Evolutionary conservation across 2,329 filamentous ascomycete genomes (phyloP).

Genomic region (Beauveria sp.): DNA sequence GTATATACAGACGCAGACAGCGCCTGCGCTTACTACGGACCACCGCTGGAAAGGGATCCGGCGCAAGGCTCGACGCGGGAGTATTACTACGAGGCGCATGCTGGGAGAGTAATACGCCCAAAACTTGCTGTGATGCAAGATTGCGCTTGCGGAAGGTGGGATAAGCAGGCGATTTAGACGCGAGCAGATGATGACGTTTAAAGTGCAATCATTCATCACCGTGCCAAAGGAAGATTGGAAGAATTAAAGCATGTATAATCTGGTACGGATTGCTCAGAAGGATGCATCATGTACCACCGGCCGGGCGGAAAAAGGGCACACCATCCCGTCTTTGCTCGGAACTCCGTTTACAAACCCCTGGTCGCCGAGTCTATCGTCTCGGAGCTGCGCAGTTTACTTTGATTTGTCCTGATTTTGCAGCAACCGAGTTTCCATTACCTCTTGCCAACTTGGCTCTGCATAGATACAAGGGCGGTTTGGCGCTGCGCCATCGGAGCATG

Average conservation of each 20-base stretch:
- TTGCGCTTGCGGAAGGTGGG: background rate
- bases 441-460: background rate
- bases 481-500: constrained; percentile 1
- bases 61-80: too few relatives aligned
- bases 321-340: background rate
- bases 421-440: constrained; percentile 8
- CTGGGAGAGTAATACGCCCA: constrained; percentile 6
- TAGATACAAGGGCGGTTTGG: background rate
- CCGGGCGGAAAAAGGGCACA: too few relatives aligned
- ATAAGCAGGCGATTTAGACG: background rate
- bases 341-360: background rate
- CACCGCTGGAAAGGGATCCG: background rate
- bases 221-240: background rate
- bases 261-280: too few relatives aligned
- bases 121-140: background rate
- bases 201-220: background rate
- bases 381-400: background rate
- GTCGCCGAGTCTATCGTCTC: background rate
- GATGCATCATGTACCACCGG: too few relatives aligned
- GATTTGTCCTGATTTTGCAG: background rate
- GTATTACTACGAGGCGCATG: constrained; percentile 10
- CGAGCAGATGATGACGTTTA: background rate
- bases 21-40: background rate
- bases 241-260: too few relatives aligned
- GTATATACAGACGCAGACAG: background rate